Evolutionary conservation across 345 rosid species (phyloP).

Genomic region (Hypericum androsaemum): DNA sequence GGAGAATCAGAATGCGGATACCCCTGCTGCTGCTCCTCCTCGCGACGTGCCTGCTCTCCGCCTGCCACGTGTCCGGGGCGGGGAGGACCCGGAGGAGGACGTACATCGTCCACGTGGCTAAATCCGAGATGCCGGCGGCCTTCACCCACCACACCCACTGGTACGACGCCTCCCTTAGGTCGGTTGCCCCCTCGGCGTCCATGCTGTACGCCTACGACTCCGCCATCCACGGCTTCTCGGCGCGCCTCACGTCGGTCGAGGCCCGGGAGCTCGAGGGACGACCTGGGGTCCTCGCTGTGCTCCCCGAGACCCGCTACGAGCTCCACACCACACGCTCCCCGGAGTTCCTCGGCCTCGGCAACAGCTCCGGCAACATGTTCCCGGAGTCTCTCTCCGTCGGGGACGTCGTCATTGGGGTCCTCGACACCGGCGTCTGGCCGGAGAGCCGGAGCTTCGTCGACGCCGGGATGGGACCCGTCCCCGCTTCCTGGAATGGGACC

Average conservation of each 20-base stretch:
- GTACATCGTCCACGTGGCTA: conserved; percentile 89
- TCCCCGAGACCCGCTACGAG: background rate
- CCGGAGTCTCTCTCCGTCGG: background rate
- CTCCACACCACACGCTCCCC: conserved; percentile 6
- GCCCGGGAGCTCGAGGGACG: conserved; percentile 15
- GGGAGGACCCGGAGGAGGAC: conserved; percentile 24
- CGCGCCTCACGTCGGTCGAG: conserved; percentile 15
- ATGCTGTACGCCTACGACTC: conserved; percentile 19
- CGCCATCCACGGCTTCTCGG: conserved; percentile 20
- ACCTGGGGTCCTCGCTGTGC: background rate
- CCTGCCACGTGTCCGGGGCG: conserved; percentile 27
- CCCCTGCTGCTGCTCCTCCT: background rate
- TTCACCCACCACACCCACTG: conserved; percentile 33
- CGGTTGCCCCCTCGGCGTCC: conserved; percentile 16
- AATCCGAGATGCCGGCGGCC: conserved; percentile 54
- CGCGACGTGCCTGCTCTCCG: conserved; percentile 24
- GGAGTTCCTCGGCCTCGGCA: background rate
- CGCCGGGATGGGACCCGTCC: background rate
- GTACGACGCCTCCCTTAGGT: conserved; percentile 25
- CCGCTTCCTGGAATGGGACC: background rate
- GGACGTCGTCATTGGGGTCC: conserved; percentile 1
- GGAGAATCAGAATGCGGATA: too few relatives aligned
- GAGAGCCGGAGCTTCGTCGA: conserved; percentile 1
- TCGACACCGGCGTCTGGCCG: conserved; percentile 6
- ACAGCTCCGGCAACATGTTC: background rate